Conservation (phyloP, 306 rosid genomes). For the Cajanus cajan region DNA sequence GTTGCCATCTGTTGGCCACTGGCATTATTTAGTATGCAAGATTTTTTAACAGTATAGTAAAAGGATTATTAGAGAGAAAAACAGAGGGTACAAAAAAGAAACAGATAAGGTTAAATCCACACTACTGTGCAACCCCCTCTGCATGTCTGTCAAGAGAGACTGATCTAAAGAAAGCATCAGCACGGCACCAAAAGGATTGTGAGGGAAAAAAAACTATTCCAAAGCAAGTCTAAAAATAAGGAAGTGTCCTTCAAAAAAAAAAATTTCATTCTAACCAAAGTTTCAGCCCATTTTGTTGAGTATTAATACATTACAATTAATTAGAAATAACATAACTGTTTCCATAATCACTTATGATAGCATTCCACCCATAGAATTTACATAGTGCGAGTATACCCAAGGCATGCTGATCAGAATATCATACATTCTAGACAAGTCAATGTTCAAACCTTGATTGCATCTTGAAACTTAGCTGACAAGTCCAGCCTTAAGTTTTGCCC, state of each 20-base stretch:
- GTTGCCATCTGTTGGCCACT: background rate
- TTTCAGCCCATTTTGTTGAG: background rate
- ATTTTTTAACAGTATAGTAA: background rate
- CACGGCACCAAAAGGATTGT: background rate
- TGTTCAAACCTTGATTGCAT: slow-evolving; percentile 81
- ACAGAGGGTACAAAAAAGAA: background rate
- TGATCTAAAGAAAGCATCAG: background rate
- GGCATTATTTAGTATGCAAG: background rate
- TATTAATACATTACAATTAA: slow-evolving; percentile 1
- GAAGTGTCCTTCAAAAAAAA: slow-evolving; percentile 6
- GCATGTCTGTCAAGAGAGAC: background rate
- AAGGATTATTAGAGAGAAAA: background rate
- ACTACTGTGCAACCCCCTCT: background rate
- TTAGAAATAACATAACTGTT: background rate
- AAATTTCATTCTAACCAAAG: background rate
- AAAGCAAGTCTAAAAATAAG: background rate
- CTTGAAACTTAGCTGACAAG: slow-evolving; percentile 85
- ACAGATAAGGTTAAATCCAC: slow-evolving; percentile 1
- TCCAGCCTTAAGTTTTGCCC: slow-evolving; percentile 92
- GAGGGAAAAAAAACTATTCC: background rate
- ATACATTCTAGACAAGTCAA: slow-evolving; percentile 11
- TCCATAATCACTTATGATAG: background rate
- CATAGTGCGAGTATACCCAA: slow-evolving; percentile 10
- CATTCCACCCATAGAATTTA: background rate
- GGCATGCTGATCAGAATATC: slow-evolving; percentile 19